Evolutionary conservation across 129 eudicot species (phyloP).

Genomic region (Flaveria robusta): DNA sequence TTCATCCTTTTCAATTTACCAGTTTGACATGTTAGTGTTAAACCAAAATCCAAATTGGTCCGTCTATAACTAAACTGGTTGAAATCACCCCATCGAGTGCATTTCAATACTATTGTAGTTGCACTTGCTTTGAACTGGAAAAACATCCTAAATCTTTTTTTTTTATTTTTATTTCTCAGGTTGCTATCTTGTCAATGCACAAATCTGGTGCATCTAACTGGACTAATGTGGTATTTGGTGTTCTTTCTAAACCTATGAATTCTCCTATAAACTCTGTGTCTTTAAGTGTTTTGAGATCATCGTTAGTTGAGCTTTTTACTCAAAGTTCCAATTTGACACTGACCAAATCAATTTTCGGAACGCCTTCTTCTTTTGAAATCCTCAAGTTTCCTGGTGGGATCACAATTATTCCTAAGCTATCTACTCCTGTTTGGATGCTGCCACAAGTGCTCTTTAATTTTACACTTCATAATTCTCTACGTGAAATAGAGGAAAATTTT

Average conservation of each 20-base stretch:
- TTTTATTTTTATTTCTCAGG: constrained; percentile 41
- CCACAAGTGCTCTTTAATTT: constrained; percentile 61
- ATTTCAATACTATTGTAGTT: background rate
- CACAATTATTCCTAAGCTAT: constrained; percentile 56
- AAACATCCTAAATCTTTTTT: background rate
- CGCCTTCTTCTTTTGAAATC: constrained; percentile 61
- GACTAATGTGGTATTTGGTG: constrained; percentile 74
- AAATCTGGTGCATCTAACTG: constrained; percentile 48
- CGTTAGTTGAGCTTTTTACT: constrained; percentile 63
- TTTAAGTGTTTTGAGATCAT: constrained; percentile 56
- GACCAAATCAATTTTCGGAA: constrained; percentile 63
- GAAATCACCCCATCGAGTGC: background rate
- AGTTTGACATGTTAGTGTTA: background rate
- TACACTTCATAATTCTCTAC: constrained; percentile 61
- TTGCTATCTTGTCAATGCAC: constrained; percentile 74
- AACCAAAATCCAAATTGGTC: background rate
- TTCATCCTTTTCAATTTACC: background rate
- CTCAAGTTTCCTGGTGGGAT: constrained; percentile 69
- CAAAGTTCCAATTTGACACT: constrained; percentile 58
- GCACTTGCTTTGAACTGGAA: background rate
- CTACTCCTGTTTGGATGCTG: constrained; percentile 40
- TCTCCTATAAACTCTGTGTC: constrained; percentile 47
- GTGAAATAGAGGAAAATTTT: constrained; percentile 57
- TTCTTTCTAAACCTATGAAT: constrained; percentile 57
- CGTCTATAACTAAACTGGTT: background rate